phyloP scores from a whole-genome alignment of 2,329 filamentous ascomycete genomes.

The Gremmenia infestans region DNA sequence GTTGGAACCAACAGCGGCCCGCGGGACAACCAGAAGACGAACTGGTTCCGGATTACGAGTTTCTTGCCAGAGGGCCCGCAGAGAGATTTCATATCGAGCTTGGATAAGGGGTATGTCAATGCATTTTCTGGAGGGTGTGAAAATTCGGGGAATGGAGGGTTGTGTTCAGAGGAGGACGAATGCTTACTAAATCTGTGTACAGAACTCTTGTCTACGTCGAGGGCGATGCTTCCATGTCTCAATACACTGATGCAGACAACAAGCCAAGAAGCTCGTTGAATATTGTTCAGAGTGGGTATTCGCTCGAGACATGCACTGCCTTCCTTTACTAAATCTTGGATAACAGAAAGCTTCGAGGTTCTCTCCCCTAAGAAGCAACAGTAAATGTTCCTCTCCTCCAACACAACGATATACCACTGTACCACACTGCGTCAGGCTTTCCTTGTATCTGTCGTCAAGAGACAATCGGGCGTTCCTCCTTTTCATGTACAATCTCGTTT shows the following conservation, averaged over 20 bases:
- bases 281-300: constrained; percentile 71
- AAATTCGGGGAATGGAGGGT: background rate
- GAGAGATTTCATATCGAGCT: constrained; percentile 64
- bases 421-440: background rate
- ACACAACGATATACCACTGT: background rate
- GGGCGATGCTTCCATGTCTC: constrained; percentile 67
- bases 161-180: background rate
- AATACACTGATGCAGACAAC: constrained; percentile 66
- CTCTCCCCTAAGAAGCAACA: constrained; percentile 33
- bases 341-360: constrained; percentile 43
- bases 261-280: constrained; percentile 59
- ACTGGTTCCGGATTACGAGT: constrained; percentile 77
- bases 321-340: constrained; percentile 2
- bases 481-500: constrained; percentile 3
- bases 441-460: constrained; percentile 1
- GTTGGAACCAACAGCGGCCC: constrained; percentile 65
- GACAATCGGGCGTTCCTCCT: background rate
- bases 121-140: background rate
- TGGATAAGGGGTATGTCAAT: constrained; percentile 77
- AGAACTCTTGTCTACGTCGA: constrained; percentile 80
- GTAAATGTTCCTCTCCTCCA: background rate
- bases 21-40: constrained; percentile 67
- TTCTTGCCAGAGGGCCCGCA: constrained; percentile 64
- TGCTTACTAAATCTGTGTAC: constrained; percentile 11
- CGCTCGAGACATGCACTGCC: background rate